phyloP scores from a whole-genome alignment of 176 grass and related monocot genomes.

The Areca catechu region DNA sequence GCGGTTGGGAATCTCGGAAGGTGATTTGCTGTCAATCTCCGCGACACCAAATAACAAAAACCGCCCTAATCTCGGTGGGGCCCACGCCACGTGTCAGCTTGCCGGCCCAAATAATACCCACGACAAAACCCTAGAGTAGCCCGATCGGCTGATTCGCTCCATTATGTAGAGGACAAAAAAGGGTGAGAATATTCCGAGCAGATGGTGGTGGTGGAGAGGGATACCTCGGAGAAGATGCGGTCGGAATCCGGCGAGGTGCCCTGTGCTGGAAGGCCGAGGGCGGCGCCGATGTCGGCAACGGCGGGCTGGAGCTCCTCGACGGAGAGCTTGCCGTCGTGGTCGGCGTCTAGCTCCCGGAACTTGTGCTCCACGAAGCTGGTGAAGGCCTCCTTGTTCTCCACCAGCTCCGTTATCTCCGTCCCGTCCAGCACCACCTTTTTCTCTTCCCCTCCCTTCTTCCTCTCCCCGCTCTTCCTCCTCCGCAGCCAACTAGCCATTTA shows the following conservation, averaged over 20 bases:
- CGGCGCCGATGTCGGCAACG: constrained; percentile 54
- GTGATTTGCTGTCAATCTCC: too few relatives aligned
- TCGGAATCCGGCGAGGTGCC: constrained; percentile 36
- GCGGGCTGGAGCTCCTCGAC: constrained; percentile 62
- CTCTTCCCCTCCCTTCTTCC: neutral
- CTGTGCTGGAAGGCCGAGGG: constrained; percentile 44
- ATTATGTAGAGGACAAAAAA: neutral
- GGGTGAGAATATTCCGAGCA: too few relatives aligned
- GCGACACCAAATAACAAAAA: too few relatives aligned
- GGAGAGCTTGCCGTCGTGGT: constrained; percentile 45
- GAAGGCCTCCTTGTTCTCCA: constrained; percentile 76
- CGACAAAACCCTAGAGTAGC: too few relatives aligned
- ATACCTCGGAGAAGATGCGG: constrained; percentile 67
- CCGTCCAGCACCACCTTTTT: constrained; percentile 60
- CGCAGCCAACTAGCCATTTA: constrained; percentile 39
- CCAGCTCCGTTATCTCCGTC: constrained; percentile 62
- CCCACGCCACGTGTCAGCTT: too few relatives aligned
- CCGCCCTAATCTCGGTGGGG: too few relatives aligned
- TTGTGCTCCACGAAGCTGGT: constrained; percentile 53
- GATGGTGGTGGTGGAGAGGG: neutral
- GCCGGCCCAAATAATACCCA: too few relatives aligned
- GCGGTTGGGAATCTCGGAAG: too few relatives aligned
- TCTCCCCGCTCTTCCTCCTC: constrained; percentile 17
- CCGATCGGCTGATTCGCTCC: neutral
- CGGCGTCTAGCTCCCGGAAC: constrained; percentile 54